Evolutionary conservation across 257 asterid genomes (phyloP), one percentile per base, ranked within the genome.

Genomic region (Cynanchum wilfordii): DNA sequence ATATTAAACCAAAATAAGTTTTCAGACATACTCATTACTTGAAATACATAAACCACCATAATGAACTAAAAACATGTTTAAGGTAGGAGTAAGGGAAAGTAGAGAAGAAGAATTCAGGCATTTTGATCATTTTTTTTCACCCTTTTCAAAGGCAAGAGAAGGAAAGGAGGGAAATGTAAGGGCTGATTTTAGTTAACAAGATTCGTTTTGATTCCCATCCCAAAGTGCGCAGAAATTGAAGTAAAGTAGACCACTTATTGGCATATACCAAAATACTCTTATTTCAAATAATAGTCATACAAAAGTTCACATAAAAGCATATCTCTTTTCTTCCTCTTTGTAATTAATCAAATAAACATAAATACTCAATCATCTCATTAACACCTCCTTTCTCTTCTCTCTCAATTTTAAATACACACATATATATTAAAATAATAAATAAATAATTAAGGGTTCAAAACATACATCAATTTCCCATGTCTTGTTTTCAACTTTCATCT

Each of bases 391-490:
- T 50, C 55, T 1, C 7, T 1, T 4, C n/a, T 1, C 20, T 6
- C 24, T 16, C n/a, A 51, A 7, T 20, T 17, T 51, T 4, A 51
- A 51, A 7, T 42, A 42, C 10, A 42, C 10, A 8, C 10, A 42
- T 42, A 42, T 42, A 42, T 4, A 47, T 47, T 16, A 2, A 50
- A 40, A 54, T 38, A 8, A 47, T 5, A 12, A 10, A 30, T 11
- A 17, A 27, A 38, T 50, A 67, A 29, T 51, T 9, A 38, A 75
- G 77, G 59, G 15, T 42, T 30, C 45, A 71, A 76, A 69, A 84
- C 99, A 87, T 85, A 90, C 99, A 81, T 91, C 98, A 77, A 95
- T 86, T 87, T 86, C 91, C 99, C 99, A 90, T 62, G 80, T 87
- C 87, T 89, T 90, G 88, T 88, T 95, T 76, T 95, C 99, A 24